These are phyloP conservation scores for Novymonas esmeraldas DNA, from an alignment of 208 protist species.

Conservation along the genomic window DNA sequence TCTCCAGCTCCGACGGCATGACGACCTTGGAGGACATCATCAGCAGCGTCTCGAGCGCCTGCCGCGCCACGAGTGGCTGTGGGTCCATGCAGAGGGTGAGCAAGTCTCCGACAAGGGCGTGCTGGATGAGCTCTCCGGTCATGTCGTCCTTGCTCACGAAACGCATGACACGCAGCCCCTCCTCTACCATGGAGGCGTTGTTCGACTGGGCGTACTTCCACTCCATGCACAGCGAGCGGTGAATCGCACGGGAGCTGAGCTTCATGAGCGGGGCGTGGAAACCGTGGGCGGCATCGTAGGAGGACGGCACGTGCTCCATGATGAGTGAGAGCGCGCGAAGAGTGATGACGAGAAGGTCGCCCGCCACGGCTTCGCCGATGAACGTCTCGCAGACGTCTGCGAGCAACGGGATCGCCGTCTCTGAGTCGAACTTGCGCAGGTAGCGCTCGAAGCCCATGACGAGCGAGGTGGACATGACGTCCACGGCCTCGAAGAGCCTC, in stretches of 20 bases:
- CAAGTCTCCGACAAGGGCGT: conserved; percentile 67
- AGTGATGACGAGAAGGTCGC: conserved; percentile 67
- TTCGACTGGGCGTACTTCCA: conserved; percentile 59
- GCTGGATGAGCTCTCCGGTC: conserved; percentile 57
- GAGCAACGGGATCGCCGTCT: conserved; percentile 48
- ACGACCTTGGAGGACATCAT: conserved; percentile 77
- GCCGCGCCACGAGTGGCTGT: conserved; percentile 59
- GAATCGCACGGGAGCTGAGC: conserved; percentile 49
- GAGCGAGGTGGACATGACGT: conserved; percentile 65
- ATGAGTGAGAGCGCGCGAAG: conserved; percentile 81
- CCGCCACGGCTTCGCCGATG: conserved; percentile 29
- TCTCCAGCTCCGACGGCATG: conserved; percentile 68
- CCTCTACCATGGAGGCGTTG: conserved; percentile 66
- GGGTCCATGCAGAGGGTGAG: conserved; percentile 66
- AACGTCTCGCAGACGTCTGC: conserved; percentile 51
- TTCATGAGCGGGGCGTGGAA: conserved; percentile 61
- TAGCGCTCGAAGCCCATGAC: conserved; percentile 88
- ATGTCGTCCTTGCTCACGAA: conserved; percentile 81
- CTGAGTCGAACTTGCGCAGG: conserved; percentile 76
- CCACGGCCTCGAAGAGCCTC: conserved; percentile 54
- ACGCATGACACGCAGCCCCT: conserved; percentile 78
- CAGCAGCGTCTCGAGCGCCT: conserved; percentile 76
- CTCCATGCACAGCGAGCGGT: conserved; percentile 53
- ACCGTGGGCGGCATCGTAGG: conserved; percentile 49
- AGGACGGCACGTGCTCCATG: conserved; percentile 81